A percentile compares a stretch with the other conserved stretches of the same genome.
These are phyloP conservation scores for Coemansia furcata DNA, from an alignment of 192 early-diverging fungal genomes.

Conservation along the genomic window DNA sequence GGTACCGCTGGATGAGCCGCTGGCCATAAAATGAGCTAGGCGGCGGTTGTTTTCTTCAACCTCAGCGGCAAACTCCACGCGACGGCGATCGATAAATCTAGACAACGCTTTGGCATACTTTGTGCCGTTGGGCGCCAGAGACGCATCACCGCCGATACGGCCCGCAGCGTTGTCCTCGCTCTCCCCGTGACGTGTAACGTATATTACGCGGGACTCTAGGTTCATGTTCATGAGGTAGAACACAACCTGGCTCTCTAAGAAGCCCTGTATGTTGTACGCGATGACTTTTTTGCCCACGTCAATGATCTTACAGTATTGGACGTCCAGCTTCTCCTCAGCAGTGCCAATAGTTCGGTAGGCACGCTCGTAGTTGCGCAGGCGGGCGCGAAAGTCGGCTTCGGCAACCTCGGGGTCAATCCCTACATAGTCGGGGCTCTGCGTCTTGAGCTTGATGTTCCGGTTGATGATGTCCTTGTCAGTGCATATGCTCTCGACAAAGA, in stretches of 20 bases:
- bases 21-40: conserved; percentile 32
- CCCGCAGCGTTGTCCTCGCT: conserved; percentile 79
- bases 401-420: conserved; percentile 79
- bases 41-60: conserved; percentile 47
- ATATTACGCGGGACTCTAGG: conserved; percentile 78
- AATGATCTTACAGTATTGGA: conserved; percentile 92
- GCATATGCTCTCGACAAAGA: conserved; percentile 87
- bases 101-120: conserved; percentile 74
- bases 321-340: conserved; percentile 76
- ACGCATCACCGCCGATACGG: conserved; percentile 86
- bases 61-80: conserved; percentile 45
- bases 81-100: conserved; percentile 68
- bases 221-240: conserved; percentile 99
- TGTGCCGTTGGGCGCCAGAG: conserved; percentile 70
- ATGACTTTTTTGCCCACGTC: conserved; percentile 97
- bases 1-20: conserved; percentile 21
- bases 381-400: conserved; percentile 78
- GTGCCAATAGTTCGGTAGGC: conserved; percentile 85
- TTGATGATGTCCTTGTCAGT: conserved; percentile 64
- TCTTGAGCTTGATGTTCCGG: conserved; percentile 85
- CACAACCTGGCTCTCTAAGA: conserved; percentile 87
- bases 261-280: conserved; percentile 92
- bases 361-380: conserved; percentile 90
- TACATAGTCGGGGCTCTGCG: conserved; percentile 92
- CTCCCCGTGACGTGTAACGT: conserved; percentile 93